Evolutionary conservation across 2,329 filamentous ascomycete species (phyloP), one percentile per base, ranked within the genome.

Genomic region (Neurospora crassa): DNA sequence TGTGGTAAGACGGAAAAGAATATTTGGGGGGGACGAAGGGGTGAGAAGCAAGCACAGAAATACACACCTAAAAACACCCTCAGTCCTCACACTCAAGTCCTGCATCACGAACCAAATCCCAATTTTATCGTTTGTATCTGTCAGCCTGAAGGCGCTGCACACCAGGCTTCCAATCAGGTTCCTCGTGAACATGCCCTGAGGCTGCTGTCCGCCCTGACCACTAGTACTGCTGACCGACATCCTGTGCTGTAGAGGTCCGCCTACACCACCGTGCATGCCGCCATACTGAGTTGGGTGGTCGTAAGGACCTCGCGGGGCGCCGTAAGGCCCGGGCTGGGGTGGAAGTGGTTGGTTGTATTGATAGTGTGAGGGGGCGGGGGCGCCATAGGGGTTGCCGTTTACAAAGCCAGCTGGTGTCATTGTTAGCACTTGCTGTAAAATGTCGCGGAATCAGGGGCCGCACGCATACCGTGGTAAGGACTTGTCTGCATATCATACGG

Each of bases 101-200:
- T 97, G 95, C 70, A 98, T 84, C 67, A 99, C 92, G 77, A 99
- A 99, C 95, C 95, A 99, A 74, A 97, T 94, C 1, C 95, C 95
- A 69, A 92, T 89, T 79, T 93, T 92, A 74, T 93, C 91, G 18
- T 92, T 84, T 0, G 90, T 88, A 75, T 98, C 94, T 2, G 88
- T 90, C 70, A 98, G 86, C 41, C 91, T 89, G 78, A 94, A 95
- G 1, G 95, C 95, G 77, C 94, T 97, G 41, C 94, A 94, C 6
- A 93, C 91, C 69, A 97, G 84, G 79, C 92, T 97, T 1, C 96
- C 96, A 74, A 99, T 98, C 11, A 99, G 87, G 78, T 98, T 99
- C 69, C 95, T 86, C 0, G 94, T 97, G 79, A 95, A 97, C 93
- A 97, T 96, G 71, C 92, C 93, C 45, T 90, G 89, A 1, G 90